Percentiles rank a stretch among this genome's conserved stretches.
These are phyloP conservation scores for Colletotrichum simmondsii DNA, from an alignment of 2,329 filamentous ascomycete genomes.

Conservation along the genomic window DNA sequence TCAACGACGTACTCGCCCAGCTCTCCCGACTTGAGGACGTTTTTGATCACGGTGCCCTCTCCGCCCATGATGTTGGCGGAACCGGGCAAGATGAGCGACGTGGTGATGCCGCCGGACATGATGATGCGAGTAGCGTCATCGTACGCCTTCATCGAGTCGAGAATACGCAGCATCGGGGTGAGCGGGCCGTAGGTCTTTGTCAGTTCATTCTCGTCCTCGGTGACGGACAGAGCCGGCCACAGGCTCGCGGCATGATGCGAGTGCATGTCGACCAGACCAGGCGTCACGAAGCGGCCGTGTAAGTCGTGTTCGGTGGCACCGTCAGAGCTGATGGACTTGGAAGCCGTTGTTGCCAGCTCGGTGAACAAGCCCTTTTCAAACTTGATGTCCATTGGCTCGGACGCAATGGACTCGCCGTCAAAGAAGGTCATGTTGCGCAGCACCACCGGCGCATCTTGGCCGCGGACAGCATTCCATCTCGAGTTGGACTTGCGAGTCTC, in stretches of 20 bases:
- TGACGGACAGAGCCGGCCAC: slow-evolving; percentile 47
- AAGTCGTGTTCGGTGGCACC: slow-evolving; percentile 43
- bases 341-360: slow-evolving; percentile 40
- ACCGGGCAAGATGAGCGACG: slow-evolving; percentile 57
- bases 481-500: slow-evolving; percentile 43
- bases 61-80: slow-evolving; percentile 58
- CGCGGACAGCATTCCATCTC: slow-evolving; percentile 50
- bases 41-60: slow-evolving; percentile 55
- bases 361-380: slow-evolving; percentile 50
- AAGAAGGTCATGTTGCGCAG: slow-evolving; percentile 55
- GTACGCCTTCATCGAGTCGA: slow-evolving; percentile 54
- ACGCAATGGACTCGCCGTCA: slow-evolving; percentile 50
- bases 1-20: slow-evolving; percentile 51
- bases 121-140: slow-evolving; percentile 50
- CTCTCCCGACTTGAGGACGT: slow-evolving; percentile 45
- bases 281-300: slow-evolving; percentile 52
- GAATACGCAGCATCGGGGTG: slow-evolving; percentile 49
- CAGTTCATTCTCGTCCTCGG: slow-evolving; percentile 51
- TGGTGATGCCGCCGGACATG: slow-evolving; percentile 56
- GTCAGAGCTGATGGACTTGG: slow-evolving; percentile 11
- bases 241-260: slow-evolving; percentile 50
- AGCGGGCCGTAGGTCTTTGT: slow-evolving; percentile 44
- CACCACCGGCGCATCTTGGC: slow-evolving; percentile 49
- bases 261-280: slow-evolving; percentile 58
- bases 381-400: slow-evolving; percentile 47